Evolutionary conservation across 441 rosid species (phyloP).

Genomic region (California macrophylla): DNA sequence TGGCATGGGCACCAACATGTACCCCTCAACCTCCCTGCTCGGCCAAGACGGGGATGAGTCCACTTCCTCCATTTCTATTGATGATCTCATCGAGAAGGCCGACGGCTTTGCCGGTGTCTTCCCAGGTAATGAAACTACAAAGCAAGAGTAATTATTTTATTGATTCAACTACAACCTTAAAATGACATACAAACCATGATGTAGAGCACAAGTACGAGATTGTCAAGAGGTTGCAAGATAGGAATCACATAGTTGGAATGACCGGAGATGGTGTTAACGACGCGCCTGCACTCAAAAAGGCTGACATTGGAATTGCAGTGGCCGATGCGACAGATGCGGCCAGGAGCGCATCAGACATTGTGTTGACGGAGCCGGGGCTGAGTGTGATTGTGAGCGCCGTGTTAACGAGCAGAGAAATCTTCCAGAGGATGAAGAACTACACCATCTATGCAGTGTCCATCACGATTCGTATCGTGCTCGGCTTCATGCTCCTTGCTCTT

Average conservation of each 20-base stretch:
- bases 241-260: constrained; percentile 87
- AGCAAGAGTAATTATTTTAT: neutral
- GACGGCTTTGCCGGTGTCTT: constrained; percentile 94
- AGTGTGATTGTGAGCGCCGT: constrained; percentile 82
- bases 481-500: constrained; percentile 77
- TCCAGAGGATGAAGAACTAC: constrained; percentile 98
- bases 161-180: neutral
- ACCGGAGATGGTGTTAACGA: constrained; percentile 94
- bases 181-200: neutral
- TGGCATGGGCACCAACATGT: constrained; percentile 92
- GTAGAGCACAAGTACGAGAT: constrained; percentile 87
- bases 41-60: constrained; percentile 50
- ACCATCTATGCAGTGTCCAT: constrained; percentile 91
- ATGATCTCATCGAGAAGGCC: constrained; percentile 74
- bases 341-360: constrained; percentile 84
- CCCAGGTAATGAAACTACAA: constrained; percentile 44
- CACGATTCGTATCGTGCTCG: constrained; percentile 80
- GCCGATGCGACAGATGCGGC: constrained; percentile 93
- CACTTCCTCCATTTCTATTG: constrained; percentile 49
- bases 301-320: constrained; percentile 86
- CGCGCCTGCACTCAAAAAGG: constrained; percentile 82
- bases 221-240: constrained; percentile 70
- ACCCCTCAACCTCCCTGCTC: constrained; percentile 79
- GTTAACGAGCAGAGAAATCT: constrained; percentile 81
- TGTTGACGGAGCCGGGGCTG: constrained; percentile 78